Evolutionary conservation across 768 basidiomycete genomes (phyloP).

Genomic region (Phlegmacium glaucopus): DNA sequence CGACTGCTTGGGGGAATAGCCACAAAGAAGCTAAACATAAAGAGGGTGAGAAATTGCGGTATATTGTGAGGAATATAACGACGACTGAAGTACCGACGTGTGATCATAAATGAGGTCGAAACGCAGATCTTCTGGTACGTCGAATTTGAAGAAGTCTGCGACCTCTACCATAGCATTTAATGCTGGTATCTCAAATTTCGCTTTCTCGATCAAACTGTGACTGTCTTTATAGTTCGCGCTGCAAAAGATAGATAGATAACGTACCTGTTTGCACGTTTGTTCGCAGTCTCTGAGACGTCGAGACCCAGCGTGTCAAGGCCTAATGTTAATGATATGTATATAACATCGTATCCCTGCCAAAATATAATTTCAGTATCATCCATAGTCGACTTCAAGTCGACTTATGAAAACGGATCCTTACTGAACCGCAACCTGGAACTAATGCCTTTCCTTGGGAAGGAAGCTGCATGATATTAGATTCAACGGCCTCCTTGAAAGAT

Average conservation of each 20-base stretch:
- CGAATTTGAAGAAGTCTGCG: constrained; percentile 54
- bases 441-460: constrained; percentile 32
- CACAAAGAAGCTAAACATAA: constrained; percentile 58
- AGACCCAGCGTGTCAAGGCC: constrained; percentile 48
- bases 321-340: constrained; percentile 47
- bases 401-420: constrained; percentile 15
- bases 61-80: not conserved
- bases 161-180: constrained; percentile 36
- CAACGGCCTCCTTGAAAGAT: constrained; percentile 48
- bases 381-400: not conserved
- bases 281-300: constrained; percentile 56
- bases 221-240: not conserved
- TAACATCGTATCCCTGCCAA: constrained; percentile 58
- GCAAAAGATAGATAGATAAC: constrained; percentile 6
- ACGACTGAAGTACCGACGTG: constrained; percentile 36
- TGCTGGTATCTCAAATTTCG: constrained; percentile 15
- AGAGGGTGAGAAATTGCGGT: too few species aligned
- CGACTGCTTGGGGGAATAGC: constrained; percentile 59
- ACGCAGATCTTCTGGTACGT: constrained; percentile 28
- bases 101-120: constrained; percentile 67
- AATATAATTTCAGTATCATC: not conserved
- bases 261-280: constrained; percentile 43
- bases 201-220: constrained; percentile 9
- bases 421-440: constrained; percentile 48
- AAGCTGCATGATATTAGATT: constrained; percentile 40